Percentiles rank a stretch among this genome's conserved stretches.
phyloP scores from a whole-genome alignment of 768 basidiomycete genomes.

The Boletus sp. region DNA sequence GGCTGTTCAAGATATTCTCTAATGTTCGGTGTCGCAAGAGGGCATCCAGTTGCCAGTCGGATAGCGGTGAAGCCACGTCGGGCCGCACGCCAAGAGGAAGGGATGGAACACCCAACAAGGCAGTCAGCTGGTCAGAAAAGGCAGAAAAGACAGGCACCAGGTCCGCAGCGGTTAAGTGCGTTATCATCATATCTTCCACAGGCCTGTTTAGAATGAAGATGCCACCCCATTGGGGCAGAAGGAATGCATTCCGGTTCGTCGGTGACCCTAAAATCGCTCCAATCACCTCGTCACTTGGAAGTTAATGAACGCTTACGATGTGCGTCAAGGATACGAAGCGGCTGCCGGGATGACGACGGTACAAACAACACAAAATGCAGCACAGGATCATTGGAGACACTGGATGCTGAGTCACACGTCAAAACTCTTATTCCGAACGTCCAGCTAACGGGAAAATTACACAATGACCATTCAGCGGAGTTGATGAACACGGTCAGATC shows the following conservation, averaged over 20 bases:
- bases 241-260: slow-evolving; percentile 64
- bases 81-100: slow-evolving; percentile 49
- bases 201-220: slow-evolving; percentile 74
- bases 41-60: slow-evolving; percentile 81
- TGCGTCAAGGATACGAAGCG: slow-evolving; percentile 62
- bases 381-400: slow-evolving; percentile 90
- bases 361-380: slow-evolving; percentile 90
- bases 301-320: slow-evolving; percentile 39
- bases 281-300: slow-evolving; percentile 8
- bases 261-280: slow-evolving; percentile 39
- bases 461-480: slow-evolving; percentile 93
- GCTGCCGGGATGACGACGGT: slow-evolving; percentile 66
- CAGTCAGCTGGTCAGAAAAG: slow-evolving; percentile 70
- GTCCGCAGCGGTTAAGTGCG: slow-evolving; percentile 35
- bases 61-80: slow-evolving; percentile 35
- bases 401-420: slow-evolving; percentile 61
- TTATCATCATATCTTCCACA: slow-evolving; percentile 20
- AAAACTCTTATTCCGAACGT: neutral
- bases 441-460: slow-evolving; percentile 41
- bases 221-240: slow-evolving; percentile 93
- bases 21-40: slow-evolving; percentile 66
- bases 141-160: slow-evolving; percentile 56
- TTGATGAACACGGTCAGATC: slow-evolving; percentile 93
- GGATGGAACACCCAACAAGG: slow-evolving; percentile 77
- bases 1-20: slow-evolving; percentile 65